These are phyloP conservation scores for Podila clonocystis DNA, from an alignment of 192 early-diverging fungal species.

Conservation along the genomic window DNA sequence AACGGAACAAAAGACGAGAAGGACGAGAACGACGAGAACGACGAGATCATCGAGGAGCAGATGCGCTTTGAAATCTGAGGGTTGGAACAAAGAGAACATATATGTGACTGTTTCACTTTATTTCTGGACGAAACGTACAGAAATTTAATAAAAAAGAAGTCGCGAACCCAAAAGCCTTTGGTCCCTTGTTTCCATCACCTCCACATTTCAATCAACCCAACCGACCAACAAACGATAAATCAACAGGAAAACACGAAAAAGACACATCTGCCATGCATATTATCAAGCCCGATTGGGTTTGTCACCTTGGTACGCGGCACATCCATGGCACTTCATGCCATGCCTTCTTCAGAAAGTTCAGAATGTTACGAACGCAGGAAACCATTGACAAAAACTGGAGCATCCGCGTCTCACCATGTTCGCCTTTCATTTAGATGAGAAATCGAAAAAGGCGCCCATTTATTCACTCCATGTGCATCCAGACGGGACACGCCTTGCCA, in stretches of 20 bases:
- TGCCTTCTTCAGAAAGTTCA: not conserved
- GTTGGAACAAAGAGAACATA: too few relatives aligned
- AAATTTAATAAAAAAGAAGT: too few relatives aligned
- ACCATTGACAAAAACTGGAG: not conserved
- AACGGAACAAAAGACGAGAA: too few relatives aligned
- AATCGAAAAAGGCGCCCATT: slow-evolving; percentile 66
- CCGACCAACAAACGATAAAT: not conserved
- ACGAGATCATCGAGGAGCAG: too few relatives aligned
- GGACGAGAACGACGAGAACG: too few relatives aligned
- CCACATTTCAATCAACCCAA: not conserved
- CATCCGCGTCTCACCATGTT: not conserved
- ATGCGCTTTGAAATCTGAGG: too few relatives aligned
- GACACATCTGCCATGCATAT: slow-evolving; percentile 24
- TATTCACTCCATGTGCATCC: slow-evolving; percentile 93
- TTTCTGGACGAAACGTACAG: too few relatives aligned
- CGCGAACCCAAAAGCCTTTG: too few relatives aligned
- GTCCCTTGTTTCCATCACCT: too few relatives aligned
- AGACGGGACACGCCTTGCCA: slow-evolving; percentile 81
- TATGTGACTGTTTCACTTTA: too few relatives aligned
- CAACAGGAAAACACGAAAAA: not conserved
- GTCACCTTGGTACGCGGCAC: slow-evolving; percentile 29
- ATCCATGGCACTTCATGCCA: not conserved
- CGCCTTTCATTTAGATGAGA: slow-evolving; percentile 28
- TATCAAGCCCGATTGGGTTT: slow-evolving; percentile 47
- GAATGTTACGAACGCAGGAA: not conserved